Base-by-base conservation (phyloP, 2,329 filamentous ascomycete genomes). In the Claviceps digitariae region DNA sequence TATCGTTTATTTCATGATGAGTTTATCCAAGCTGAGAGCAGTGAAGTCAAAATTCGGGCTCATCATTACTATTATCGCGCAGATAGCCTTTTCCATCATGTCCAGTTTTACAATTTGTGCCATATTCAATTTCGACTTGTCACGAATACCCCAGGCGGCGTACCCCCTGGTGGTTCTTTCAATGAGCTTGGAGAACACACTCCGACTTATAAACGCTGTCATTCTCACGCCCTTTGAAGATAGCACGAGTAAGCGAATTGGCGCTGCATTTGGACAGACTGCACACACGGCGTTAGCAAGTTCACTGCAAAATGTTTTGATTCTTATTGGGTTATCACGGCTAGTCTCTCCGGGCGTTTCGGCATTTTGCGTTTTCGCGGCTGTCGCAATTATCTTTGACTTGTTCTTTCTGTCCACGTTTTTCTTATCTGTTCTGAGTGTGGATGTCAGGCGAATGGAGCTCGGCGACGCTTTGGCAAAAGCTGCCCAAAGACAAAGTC, bases 81-180 rank as follows among this genome's bases (percentile, higher is more conserved):
- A 91, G 68, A 83, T 87, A 58, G 70, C 78, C 3, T 78, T 87
- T 36, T 87, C 86, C 17, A 82, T 90, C 60, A 75, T 87, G 67
- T 87, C 86, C 4, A 90, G 86, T 66, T 87, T 91, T 62, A 89
- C 86, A 0, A 74, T 91, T 40, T 90, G 87, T 62, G 85, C 85
- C 36, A 75, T 89, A 47, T 76, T 89, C 57, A 83, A 84, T 57
- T 79, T 90, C 61, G 84, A 90, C 61, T 70, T 91, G 17, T 86
- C 84, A 10, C 81, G 80, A 58, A 84, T 91, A 50, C 87, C 87
- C 2, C 76, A 82, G 56, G 83, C 83, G 51, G 81, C 81, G 38
- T 91, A 90, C 63, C 87, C 87, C 0, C 76, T 88, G 10, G 84
- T 88, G n/a, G 79, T 90, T 9, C 74, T 90, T 41, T 78, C 83